Evolutionary conservation across 306 rosid species (phyloP), one percentile per base, ranked within the genome.

Genomic region (Cicer cuneatum): DNA sequence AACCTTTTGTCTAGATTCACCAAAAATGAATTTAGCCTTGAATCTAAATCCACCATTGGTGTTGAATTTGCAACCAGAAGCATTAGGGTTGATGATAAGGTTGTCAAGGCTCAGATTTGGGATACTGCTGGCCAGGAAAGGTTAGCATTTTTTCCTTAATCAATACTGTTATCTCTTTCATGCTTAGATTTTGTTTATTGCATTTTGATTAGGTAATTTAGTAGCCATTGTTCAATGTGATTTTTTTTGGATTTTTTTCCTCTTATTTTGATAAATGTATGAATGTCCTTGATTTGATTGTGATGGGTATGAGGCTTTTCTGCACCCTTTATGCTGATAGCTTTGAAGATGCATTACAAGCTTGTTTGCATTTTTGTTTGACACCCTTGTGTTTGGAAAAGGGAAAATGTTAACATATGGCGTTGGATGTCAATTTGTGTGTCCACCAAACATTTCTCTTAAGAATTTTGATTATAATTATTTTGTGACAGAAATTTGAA

Each of bases 121-220:
- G 97, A 91, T 75, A 91, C 95, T 67, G 97, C 97, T 54, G 97
- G 97, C 33, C 97, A 91, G 71, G 97, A 92, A 85, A 92, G 95
- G 97, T 87, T 76, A 47, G 64, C 60, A 54, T 81, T 69, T 75
- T 63, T 72, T 71, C 0, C 39, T 8, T 1, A 8, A 69, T 65
- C 2, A 49, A 29, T 29, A 29, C 4, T 29, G 35, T 29, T 16
- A 4, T 73, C 42, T 65, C 10, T 10, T 57, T 56, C 11, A 21
- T 8, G 21, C 33, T 42, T 29, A 19, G 14, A 54, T 19, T 81
- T 75, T 41, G 14, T 14, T 74, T 68, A 0, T 19, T 57, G 52
- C 18, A 58, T 54, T 29, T 60, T 16, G 1, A 7, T 64, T 40
- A 43, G 51, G 1, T 40, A 5, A 6, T 35, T 59, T 37, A 52